Evolutionary conservation across 2,329 filamentous ascomycete genomes (phyloP).

Genomic region (Blumeria graminis): DNA sequence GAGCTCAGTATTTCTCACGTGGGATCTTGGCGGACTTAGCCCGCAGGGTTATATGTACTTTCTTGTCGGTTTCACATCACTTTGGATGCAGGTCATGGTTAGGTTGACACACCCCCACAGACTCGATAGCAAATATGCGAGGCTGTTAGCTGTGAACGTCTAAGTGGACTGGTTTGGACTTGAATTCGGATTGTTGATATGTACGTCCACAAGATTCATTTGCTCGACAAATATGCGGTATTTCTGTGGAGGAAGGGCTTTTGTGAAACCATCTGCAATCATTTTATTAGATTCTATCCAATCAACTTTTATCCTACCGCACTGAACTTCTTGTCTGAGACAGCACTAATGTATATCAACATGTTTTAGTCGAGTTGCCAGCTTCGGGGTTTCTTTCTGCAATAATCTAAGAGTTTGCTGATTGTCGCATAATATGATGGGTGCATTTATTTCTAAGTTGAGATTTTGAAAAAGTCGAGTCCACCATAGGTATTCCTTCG

Average conservation of each 20-base stretch:
- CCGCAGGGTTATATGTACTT: too few species aligned
- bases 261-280: background rate
- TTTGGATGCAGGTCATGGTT: background rate
- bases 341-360: background rate
- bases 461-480: conserved; percentile 1
- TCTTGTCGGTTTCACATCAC: too few species aligned
- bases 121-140: background rate
- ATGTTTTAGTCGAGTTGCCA: background rate
- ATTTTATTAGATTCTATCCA: conserved; percentile 1
- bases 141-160: background rate
- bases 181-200: background rate
- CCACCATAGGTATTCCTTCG: conserved; percentile 2
- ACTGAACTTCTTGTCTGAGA: conserved; percentile 7
- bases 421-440: background rate
- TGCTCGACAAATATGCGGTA: background rate
- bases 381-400: conserved; percentile 1
- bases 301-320: conserved; percentile 1
- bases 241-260: background rate
- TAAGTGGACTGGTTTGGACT: background rate
- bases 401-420: background rate
- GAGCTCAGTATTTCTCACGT: too few species aligned
- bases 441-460: background rate
- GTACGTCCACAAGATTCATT: background rate
- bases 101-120: background rate
- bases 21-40: too few species aligned